These are phyloP conservation scores for Talaromyces atroroseus DNA, from an alignment of 2,329 filamentous ascomycete species.

Conservation along the genomic window DNA sequence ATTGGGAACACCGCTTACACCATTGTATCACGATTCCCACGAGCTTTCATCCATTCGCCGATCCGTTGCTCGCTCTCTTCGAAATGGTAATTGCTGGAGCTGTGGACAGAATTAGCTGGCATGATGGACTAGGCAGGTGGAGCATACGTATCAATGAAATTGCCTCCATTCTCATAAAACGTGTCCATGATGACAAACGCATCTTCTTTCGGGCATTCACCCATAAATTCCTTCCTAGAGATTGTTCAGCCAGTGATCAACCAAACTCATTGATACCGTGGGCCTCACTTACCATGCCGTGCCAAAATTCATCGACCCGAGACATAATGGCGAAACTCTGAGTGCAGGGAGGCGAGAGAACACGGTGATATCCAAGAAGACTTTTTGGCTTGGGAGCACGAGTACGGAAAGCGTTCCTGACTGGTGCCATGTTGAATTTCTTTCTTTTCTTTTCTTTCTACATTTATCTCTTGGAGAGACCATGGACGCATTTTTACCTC, in stretches of 20 bases:
- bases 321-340: slow-evolving; percentile 57
- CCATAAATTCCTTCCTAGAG: slow-evolving; percentile 47
- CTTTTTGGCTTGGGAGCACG: slow-evolving; percentile 38
- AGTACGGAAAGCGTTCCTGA: not conserved
- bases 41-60: slow-evolving; percentile 64
- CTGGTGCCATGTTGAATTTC: not conserved
- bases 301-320: slow-evolving; percentile 35
- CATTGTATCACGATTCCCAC: slow-evolving; percentile 60
- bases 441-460: not conserved
- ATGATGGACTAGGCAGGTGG: not conserved
- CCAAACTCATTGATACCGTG: no score
- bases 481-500: no score
- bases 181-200: slow-evolving; percentile 61
- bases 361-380: slow-evolving; percentile 58
- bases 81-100: slow-evolving; percentile 60
- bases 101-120: not conserved
- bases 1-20: slow-evolving; percentile 33
- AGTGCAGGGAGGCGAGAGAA: slow-evolving; percentile 62
- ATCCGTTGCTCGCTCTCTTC: slow-evolving; percentile 61
- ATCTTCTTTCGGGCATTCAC: slow-evolving; percentile 58
- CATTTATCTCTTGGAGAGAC: not conserved
- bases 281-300: slow-evolving; percentile 28
- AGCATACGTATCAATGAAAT: slow-evolving; percentile 62
- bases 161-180: slow-evolving; percentile 61
- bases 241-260: not conserved